phyloP scores from a whole-genome alignment of 225 moss, liverwort and hornwort species.

The Pleurozium schreberi region DNA sequence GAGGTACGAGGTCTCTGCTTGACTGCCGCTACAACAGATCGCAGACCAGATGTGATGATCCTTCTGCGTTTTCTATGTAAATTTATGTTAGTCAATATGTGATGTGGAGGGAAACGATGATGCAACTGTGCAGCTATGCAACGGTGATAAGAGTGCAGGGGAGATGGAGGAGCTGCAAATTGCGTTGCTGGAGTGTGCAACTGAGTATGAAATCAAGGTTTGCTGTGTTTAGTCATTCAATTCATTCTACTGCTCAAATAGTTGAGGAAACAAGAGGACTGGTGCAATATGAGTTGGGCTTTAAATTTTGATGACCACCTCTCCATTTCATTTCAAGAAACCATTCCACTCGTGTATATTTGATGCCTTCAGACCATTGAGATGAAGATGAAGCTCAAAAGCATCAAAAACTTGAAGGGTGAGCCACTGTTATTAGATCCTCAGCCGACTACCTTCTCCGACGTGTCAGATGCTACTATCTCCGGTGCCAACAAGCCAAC shows the following conservation, averaged over 20 bases:
- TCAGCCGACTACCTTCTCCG: background rate
- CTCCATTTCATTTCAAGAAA: background rate
- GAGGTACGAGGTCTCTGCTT: background rate
- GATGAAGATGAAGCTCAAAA: slow-evolving; percentile 78
- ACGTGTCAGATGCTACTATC: background rate
- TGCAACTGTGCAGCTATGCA: slow-evolving; percentile 3
- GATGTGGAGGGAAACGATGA: background rate
- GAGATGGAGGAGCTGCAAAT: slow-evolving; percentile 82
- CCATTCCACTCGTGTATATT: background rate
- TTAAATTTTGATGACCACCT: background rate
- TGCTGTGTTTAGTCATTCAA: background rate
- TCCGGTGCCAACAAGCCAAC: slow-evolving; percentile 9
- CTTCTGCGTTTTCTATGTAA: background rate
- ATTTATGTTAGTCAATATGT: background rate
- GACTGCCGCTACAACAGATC: background rate
- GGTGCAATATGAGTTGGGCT: background rate
- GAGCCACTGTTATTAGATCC: slow-evolving; percentile 6
- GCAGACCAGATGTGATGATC: background rate
- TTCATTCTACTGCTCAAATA: background rate
- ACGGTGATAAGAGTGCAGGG: slow-evolving; percentile 4
- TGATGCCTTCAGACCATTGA: slow-evolving; percentile 66
- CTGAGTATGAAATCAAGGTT: slow-evolving; percentile 95
- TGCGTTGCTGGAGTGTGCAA: slow-evolving; percentile 89
- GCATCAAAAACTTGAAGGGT: slow-evolving; percentile 40
- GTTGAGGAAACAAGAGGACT: background rate